These are phyloP conservation scores for Fagus sylvatica DNA, from an alignment of 306 rosid genomes.

Conservation along the genomic window DNA sequence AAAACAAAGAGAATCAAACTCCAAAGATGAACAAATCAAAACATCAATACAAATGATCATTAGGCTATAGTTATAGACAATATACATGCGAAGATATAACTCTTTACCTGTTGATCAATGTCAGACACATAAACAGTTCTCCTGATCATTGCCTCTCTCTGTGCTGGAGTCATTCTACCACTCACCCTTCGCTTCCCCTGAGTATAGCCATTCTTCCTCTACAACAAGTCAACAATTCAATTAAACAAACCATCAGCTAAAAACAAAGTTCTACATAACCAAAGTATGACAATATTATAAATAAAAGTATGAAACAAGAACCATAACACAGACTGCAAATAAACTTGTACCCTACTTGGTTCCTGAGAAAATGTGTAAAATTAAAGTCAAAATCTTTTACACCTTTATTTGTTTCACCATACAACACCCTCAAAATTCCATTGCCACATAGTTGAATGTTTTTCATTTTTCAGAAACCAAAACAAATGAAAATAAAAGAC, in stretches of 20 bases:
- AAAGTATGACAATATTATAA: not conserved
- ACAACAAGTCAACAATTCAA: constrained; percentile 17
- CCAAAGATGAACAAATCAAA: constrained; percentile 19
- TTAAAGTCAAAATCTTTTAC: not conserved
- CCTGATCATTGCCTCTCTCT: constrained; percentile 85
- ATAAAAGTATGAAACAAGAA: constrained; percentile 3
- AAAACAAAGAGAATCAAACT: constrained; percentile 27
- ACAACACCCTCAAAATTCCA: not conserved
- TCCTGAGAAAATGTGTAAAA: not conserved
- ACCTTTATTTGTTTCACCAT: not conserved
- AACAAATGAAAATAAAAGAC: not conserved
- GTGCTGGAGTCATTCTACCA: constrained; percentile 62
- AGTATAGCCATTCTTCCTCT: constrained; percentile 87
- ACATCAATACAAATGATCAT: constrained; percentile 2
- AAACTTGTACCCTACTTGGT: not conserved
- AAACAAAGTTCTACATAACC: not conserved
- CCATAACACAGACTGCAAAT: not conserved
- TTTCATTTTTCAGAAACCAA: constrained; percentile 14
- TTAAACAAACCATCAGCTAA: constrained; percentile 7
- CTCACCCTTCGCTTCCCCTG: constrained; percentile 70
- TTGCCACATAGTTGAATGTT: not conserved
- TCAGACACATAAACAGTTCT: constrained; percentile 98
- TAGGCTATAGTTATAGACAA: constrained; percentile 4
- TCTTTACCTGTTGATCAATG: constrained; percentile 85
- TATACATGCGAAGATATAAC: constrained; percentile 9